Percentiles rank a stretch among this genome's conserved stretches.
Conservation (phyloP, 2,329 filamentous ascomycete genomes). For the Mycogone perniciosa region DNA sequence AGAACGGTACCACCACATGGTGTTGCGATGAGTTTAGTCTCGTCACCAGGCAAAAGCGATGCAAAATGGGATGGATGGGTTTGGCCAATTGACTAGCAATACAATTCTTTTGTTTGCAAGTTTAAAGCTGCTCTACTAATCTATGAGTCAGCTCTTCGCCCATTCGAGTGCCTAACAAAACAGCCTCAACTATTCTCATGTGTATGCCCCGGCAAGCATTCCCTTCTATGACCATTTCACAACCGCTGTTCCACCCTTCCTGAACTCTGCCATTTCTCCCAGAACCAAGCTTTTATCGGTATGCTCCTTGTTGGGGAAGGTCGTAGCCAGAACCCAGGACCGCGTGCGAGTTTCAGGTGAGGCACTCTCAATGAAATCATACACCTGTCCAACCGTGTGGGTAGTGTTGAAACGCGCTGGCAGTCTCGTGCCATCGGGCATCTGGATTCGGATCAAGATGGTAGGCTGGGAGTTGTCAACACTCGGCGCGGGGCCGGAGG, state of each 20-base stretch:
- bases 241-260: constrained; percentile 57
- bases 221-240: constrained; percentile 48
- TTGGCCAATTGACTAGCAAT: background rate
- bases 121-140: constrained; percentile 3
- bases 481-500: constrained; percentile 24
- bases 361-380: constrained; percentile 64
- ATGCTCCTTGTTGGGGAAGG: constrained; percentile 77
- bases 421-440: constrained; percentile 70
- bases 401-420: constrained; percentile 77
- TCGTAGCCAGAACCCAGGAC: constrained; percentile 71
- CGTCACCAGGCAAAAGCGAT: too few relatives aligned
- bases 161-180: too few relatives aligned
- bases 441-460: constrained; percentile 66
- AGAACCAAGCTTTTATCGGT: constrained; percentile 56
- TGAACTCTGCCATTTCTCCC: constrained; percentile 58
- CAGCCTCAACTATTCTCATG: too few relatives aligned
- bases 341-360: constrained; percentile 50
- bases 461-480: constrained; percentile 63
- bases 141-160: constrained; percentile 1
- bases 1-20: too few relatives aligned
- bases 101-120: too few relatives aligned
- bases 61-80: too few relatives aligned
- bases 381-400: constrained; percentile 71
- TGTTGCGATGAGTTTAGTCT: too few relatives aligned
- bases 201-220: too few relatives aligned